A percentile compares a stretch with the other conserved stretches of the same genome.
Evolutionary conservation across 2,329 filamentous ascomycete genomes (phyloP).

Genomic region (Aureobasidium sp.): DNA sequence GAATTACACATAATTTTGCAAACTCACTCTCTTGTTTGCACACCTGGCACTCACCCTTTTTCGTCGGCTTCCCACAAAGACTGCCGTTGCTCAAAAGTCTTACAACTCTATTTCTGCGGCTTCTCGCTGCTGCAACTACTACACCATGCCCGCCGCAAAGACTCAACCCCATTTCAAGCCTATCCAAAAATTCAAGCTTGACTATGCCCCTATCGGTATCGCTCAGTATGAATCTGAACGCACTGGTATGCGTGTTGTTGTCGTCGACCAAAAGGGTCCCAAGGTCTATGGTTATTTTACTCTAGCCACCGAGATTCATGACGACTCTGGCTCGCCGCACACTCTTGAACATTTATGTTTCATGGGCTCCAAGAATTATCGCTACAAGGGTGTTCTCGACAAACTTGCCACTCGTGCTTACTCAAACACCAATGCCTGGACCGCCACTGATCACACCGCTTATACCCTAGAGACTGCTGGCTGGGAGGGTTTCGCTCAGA

Average conservation of each 20-base stretch:
- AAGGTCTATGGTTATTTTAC: conserved; percentile 94
- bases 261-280: conserved; percentile 87
- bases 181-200: conserved; percentile 75
- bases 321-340: conserved; percentile 80
- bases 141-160: conserved; percentile 10
- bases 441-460: conserved; percentile 88
- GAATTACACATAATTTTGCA: not conserved
- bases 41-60: not conserved
- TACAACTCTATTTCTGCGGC: not conserved
- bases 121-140: not conserved
- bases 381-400: conserved; percentile 90
- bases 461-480: conserved; percentile 93
- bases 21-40: not conserved
- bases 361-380: conserved; percentile 80
- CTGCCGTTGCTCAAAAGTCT: not conserved
- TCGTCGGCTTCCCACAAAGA: not conserved
- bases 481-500: conserved; percentile 94
- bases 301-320: conserved; percentile 91
- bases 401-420: conserved; percentile 91
- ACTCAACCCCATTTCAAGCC: conserved; percentile 60
- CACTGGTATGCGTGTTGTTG: conserved; percentile 89
- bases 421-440: conserved; percentile 94
- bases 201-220: conserved; percentile 82
- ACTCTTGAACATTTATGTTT: conserved; percentile 46
- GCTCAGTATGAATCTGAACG: conserved; percentile 93